These are phyloP conservation scores for Cyberlindnera lachancei DNA, from an alignment of 805 yeast genomes.

Conservation along the genomic window DNA sequence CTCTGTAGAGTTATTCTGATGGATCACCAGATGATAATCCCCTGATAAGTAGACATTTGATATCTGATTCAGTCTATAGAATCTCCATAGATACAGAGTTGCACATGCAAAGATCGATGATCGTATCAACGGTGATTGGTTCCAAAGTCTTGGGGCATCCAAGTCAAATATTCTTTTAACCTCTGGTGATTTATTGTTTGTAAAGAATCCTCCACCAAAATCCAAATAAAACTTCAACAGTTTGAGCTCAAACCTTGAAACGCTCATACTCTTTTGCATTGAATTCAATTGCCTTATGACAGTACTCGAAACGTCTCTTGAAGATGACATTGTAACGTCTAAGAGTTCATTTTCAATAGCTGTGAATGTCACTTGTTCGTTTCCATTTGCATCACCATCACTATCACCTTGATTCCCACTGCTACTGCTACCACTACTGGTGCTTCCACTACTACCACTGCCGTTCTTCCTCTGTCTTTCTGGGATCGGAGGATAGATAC, in stretches of 20 bases:
- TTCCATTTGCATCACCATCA: too few relatives aligned
- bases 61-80: conserved; percentile 11
- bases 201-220: conserved; percentile 17
- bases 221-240: conserved; percentile 15
- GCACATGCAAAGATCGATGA: conserved; percentile 15
- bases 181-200: conserved; percentile 8
- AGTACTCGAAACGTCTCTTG: too few relatives aligned
- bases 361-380: too few relatives aligned
- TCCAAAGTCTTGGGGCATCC: conserved; percentile 16
- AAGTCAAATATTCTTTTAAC: conserved; percentile 10
- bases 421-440: too few relatives aligned
- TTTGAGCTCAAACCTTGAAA: conserved; percentile 15
- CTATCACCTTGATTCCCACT: too few relatives aligned
- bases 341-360: too few relatives aligned
- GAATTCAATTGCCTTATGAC: too few relatives aligned
- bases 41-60: conserved; percentile 12
- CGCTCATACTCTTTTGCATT: conserved; percentile 9
- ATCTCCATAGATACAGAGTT: conserved; percentile 15
- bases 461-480: too few relatives aligned
- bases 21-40: conserved; percentile 6
- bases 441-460: too few relatives aligned
- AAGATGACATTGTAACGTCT: too few relatives aligned
- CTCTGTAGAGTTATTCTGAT: conserved; percentile 5
- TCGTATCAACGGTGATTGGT: conserved; percentile 10
- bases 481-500: conserved; percentile 40